Base-by-base conservation (phyloP, 2,329 filamentous ascomycete species). In the Hypoxylon rubiginosum region DNA sequence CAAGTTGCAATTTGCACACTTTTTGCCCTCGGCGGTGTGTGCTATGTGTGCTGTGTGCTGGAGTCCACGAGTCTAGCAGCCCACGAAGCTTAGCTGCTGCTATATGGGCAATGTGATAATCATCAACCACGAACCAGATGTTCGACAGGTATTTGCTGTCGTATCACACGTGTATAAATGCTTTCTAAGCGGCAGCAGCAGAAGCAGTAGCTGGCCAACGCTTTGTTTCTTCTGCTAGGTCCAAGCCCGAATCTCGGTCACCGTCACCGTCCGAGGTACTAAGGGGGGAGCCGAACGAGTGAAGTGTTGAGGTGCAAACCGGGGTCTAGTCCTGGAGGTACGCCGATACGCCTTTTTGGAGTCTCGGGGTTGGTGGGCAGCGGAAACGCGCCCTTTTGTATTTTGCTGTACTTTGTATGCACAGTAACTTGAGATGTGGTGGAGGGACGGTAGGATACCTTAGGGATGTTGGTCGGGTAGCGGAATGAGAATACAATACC, bases 1-100 rank as follows among this genome's bases (percentile, higher is more conserved):
- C 34, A 61, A 60, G 59, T 63, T 66, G 62, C 34, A 61, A 60
- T 62, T 63, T 66, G 62, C 55, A 62, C 41, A 39, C 39, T 50
- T 17, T n/a, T 32, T 43, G 17, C 24, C 26, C 53, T 48, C 55
- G 55, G 62, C 55, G 62, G 62, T 68, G 62, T 66, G 58, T 24
- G 21, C 2, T 24, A 58, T 68, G 62, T 66, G 58, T 24, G 21
- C 2, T 24, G 62, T 68, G 62, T 66, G 58, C 30, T 48, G 15
- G n/a, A 36, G 19, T 58, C 36, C 15, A 30, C 46, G 45, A 51
- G 43, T 30, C 51, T 36, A 52, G 58, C 48, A 26, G 39, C 39
- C n/a, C n/a, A 43, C 39, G 17, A 21, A 43, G 39, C 39, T 43
- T 4, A 41, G 39, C 39, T 43, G 39, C n/a, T 43, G 39, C 52